Percentiles rank a stretch among this genome's conserved stretches.
phyloP scores from a whole-genome alignment of 768 basidiomycete genomes.

The Xanthoconium stramineum region DNA sequence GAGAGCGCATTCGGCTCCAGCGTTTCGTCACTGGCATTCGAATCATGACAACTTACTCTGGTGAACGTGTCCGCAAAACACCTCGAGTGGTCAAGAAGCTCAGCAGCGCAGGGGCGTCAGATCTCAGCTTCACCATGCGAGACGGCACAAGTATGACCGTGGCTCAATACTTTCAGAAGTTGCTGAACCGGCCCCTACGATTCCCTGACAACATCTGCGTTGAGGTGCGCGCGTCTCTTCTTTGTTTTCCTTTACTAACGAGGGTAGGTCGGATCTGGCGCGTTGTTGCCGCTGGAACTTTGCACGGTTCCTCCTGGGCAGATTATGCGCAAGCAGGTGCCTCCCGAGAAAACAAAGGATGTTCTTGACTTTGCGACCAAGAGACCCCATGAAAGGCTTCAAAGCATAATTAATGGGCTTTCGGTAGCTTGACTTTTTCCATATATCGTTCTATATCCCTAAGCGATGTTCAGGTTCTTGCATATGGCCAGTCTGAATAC shows the following conservation, averaged over 20 bases:
- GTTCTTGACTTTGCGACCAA: slow-evolving; percentile 68
- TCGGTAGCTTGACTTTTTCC: slow-evolving; percentile 34
- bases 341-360: slow-evolving; percentile 59
- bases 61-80: slow-evolving; percentile 35
- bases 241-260: slow-evolving; percentile 20
- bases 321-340: slow-evolving; percentile 69
- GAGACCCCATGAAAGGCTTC: slow-evolving; percentile 54
- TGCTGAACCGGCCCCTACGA: slow-evolving; percentile 50
- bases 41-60: slow-evolving; percentile 41
- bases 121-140: slow-evolving; percentile 52
- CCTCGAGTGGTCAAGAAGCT: slow-evolving; percentile 65
- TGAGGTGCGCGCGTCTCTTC: slow-evolving; percentile 45
- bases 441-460: neutral
- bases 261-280: slow-evolving; percentile 55
- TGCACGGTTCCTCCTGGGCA: slow-evolving; percentile 64
- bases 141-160: slow-evolving; percentile 57
- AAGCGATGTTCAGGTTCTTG: slow-evolving; percentile 43
- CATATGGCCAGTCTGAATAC: slow-evolving; percentile 73
- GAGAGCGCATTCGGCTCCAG: slow-evolving; percentile 50
- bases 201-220: slow-evolving; percentile 65
- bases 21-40: slow-evolving; percentile 55
- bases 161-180: slow-evolving; percentile 56
- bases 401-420: slow-evolving; percentile 52
- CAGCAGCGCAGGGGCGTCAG: slow-evolving; percentile 49
- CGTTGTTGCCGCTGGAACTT: slow-evolving; percentile 64